Evolutionary conservation across 1,284 basidiomycete genomes (phyloP).

Genomic region (Pyrrhoderma noxium): DNA sequence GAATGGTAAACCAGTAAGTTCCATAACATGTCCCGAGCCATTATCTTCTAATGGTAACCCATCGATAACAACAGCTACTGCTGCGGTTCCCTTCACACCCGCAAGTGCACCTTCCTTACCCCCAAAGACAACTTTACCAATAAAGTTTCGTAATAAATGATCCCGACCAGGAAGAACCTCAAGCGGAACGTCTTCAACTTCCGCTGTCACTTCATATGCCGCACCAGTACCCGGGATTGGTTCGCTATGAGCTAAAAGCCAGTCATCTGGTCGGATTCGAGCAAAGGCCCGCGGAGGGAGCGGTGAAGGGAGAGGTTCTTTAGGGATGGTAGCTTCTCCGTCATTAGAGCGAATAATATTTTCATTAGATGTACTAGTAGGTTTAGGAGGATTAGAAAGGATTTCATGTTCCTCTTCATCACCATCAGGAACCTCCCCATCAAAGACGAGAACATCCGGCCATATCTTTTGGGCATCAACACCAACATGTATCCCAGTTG

Average conservation of each 20-base stretch:
- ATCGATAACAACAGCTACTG: slow-evolving; percentile 49
- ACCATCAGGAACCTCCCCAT: slow-evolving; percentile 50
- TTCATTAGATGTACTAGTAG: neutral
- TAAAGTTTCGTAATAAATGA: slow-evolving; percentile 63
- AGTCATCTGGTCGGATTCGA: slow-evolving; percentile 59
- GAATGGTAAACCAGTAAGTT: slow-evolving; percentile 57
- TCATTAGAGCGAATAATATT: slow-evolving; percentile 2
- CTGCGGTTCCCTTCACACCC: slow-evolving; percentile 58
- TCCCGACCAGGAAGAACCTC: slow-evolving; percentile 68
- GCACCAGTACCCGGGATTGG: slow-evolving; percentile 23
- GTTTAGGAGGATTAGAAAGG: neutral
- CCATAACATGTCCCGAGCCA: slow-evolving; percentile 34
- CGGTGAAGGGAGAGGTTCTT: slow-evolving; percentile 48
- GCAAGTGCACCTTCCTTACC: slow-evolving; percentile 57
- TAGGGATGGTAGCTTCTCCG: slow-evolving; percentile 31
- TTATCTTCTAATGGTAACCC: slow-evolving; percentile 48
- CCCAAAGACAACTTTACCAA: slow-evolving; percentile 50
- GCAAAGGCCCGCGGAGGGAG: slow-evolving; percentile 65
- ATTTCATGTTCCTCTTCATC: slow-evolving; percentile 16
- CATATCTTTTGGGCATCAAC: slow-evolving; percentile 55
- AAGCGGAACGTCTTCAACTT: slow-evolving; percentile 62
- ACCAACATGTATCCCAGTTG: slow-evolving; percentile 53
- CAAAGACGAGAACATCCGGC: slow-evolving; percentile 69
- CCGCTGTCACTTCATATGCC: slow-evolving; percentile 48
- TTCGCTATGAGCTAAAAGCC: slow-evolving; percentile 49